phyloP scores from a whole-genome alignment of 768 basidiomycete species.

The Boletellus sp. region DNA sequence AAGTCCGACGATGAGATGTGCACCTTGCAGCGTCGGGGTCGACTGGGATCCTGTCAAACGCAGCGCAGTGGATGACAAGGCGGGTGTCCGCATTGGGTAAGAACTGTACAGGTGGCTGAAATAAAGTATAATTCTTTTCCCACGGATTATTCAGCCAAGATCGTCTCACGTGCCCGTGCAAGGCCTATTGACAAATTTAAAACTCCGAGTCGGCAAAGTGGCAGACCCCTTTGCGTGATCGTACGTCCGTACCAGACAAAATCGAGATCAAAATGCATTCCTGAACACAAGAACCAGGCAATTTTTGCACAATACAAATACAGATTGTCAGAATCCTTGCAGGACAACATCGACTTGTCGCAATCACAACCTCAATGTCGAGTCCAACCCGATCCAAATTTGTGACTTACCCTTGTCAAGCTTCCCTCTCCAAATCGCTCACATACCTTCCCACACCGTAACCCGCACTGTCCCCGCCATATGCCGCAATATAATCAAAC shows the following conservation, averaged over 20 bases:
- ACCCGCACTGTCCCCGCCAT: slow-evolving; percentile 34
- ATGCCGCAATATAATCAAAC: slow-evolving; percentile 59
- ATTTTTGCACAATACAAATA: neutral
- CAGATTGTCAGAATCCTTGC: neutral
- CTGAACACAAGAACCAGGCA: neutral
- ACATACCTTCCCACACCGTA: slow-evolving; percentile 46
- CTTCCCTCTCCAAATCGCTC: slow-evolving; percentile 39
- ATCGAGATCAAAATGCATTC: no score
- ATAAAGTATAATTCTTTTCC: slow-evolving; percentile 6
- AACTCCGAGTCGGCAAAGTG: no score
- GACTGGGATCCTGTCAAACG: neutral
- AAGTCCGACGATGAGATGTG: neutral
- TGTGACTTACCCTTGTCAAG: neutral
- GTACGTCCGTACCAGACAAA: no score
- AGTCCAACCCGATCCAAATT: neutral
- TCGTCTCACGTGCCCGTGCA: no score
- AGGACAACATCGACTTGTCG: neutral
- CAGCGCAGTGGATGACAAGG: neutral
- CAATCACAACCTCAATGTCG: neutral
- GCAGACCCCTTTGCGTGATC: no score
- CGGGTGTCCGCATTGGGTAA: slow-evolving; percentile 5
- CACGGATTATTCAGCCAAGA: no score
- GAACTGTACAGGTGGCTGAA: slow-evolving; percentile 29
- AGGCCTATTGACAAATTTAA: no score
- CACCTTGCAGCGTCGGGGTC: slow-evolving; percentile 23